Percentiles rank a stretch among this genome's conserved stretches.
phyloP scores from a whole-genome alignment of 169 alveolate species.

The Eimeria zaria region DNA sequence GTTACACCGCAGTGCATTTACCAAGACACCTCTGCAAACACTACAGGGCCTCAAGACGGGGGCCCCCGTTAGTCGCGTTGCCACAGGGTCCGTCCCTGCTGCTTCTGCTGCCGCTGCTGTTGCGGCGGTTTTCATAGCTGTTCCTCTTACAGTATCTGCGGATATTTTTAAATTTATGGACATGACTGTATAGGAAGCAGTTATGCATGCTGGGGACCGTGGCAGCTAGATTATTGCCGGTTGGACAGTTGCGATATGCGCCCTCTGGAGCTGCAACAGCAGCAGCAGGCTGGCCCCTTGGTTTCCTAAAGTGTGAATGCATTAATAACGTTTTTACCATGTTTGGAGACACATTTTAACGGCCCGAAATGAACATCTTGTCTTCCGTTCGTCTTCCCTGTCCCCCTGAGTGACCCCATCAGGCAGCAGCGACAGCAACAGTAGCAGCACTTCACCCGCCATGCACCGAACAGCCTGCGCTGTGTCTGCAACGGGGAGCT shows the following conservation, averaged over 20 bases:
- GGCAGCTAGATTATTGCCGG: not conserved
- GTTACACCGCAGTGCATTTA: too few relatives aligned
- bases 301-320: not conserved
- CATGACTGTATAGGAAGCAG: not conserved
- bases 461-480: constrained; percentile 31
- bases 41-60: not conserved
- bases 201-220: not conserved
- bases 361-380: not conserved
- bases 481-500: constrained; percentile 20
- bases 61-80: not conserved
- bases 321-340: not conserved
- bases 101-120: not conserved
- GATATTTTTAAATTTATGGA: not conserved
- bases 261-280: constrained; percentile 19
- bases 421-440: constrained; percentile 9
- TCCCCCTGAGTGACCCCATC: constrained; percentile 37
- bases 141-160: not conserved
- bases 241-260: not conserved
- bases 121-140: not conserved
- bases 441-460: constrained; percentile 14
- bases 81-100: not conserved
- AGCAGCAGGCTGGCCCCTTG: not conserved
- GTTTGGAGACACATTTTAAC: not conserved
- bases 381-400: not conserved
- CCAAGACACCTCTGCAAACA: too few relatives aligned